Percentiles rank a stretch among this genome's conserved stretches.
These are phyloP conservation scores for Penicillium daleae DNA, from an alignment of 495 filamentous ascomycete species.

Conservation along the genomic window DNA sequence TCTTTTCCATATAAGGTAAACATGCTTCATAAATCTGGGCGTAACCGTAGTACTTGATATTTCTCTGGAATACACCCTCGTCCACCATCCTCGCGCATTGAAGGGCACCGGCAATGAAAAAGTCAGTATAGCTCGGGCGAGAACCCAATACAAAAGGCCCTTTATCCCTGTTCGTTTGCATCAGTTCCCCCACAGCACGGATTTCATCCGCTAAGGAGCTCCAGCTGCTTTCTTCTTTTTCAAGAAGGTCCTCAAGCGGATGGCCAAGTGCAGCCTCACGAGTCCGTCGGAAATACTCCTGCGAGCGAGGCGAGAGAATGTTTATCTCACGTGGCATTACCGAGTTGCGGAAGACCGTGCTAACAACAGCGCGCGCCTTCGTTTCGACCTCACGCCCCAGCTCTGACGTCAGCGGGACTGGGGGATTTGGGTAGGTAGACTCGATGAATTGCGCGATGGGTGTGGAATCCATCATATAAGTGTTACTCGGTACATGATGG, in stretches of 20 bases:
- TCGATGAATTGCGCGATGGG: constrained; percentile 45
- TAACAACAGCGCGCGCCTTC: constrained; percentile 32
- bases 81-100: constrained; percentile 41
- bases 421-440: constrained; percentile 40
- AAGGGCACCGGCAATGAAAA: constrained; percentile 42
- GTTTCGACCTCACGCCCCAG: constrained; percentile 40
- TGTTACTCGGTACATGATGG: constrained; percentile 45
- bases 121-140: constrained; percentile 39
- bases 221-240: constrained; percentile 33
- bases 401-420: constrained; percentile 38
- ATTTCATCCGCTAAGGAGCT: constrained; percentile 26
- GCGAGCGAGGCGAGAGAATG: constrained; percentile 44
- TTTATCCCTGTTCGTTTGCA: constrained; percentile 37
- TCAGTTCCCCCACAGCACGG: constrained; percentile 32
- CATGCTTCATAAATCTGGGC: constrained; percentile 43
- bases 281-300: constrained; percentile 45
- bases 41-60: constrained; percentile 33
- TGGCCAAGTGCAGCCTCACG: constrained; percentile 40
- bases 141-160: constrained; percentile 45
- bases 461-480: constrained; percentile 44
- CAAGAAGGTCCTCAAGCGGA: constrained; percentile 40
- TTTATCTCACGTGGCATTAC: constrained; percentile 40
- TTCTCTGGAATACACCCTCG: constrained; percentile 39
- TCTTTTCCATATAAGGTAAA: constrained; percentile 42
- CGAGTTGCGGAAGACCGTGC: constrained; percentile 27